phyloP scores from a whole-genome alignment of 2,329 filamentous ascomycete genomes.

The Pseudocercospora crystallina region DNA sequence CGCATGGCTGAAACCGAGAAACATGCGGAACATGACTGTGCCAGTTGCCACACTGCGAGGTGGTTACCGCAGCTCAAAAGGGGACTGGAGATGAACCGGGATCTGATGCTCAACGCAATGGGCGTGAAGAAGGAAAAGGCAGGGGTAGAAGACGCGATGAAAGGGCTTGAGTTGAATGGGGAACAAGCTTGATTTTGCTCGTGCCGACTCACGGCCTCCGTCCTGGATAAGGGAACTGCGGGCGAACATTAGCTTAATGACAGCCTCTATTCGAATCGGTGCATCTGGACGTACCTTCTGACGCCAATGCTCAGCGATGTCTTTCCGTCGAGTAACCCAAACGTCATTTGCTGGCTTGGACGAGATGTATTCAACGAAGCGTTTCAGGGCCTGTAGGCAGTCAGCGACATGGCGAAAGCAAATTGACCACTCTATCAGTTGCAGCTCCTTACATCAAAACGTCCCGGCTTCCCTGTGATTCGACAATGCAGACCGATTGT shows the following conservation, averaged over 20 bases:
- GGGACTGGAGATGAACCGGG: too few relatives aligned
- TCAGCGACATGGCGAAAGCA: neutral
- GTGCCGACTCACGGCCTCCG: neutral
- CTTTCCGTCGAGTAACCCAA: slow-evolving; percentile 53
- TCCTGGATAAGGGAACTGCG: slow-evolving; percentile 1
- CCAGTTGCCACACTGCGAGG: too few relatives aligned
- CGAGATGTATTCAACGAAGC: slow-evolving; percentile 53
- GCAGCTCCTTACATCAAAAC: slow-evolving; percentile 39
- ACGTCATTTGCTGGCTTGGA: slow-evolving; percentile 41
- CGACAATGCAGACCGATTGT: slow-evolving; percentile 56
- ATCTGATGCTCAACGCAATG: too few relatives aligned
- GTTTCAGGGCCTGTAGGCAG: slow-evolving; percentile 42
- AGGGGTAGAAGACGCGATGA: too few relatives aligned
- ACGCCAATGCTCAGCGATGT: slow-evolving; percentile 52
- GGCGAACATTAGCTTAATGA: neutral
- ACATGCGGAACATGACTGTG: too few relatives aligned
- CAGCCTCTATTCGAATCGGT: neutral
- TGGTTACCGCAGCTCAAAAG: too few relatives aligned
- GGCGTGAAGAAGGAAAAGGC: too few relatives aligned
- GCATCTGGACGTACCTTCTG: neutral
- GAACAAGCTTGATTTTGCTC: too few relatives aligned
- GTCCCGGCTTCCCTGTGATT: slow-evolving; percentile 53
- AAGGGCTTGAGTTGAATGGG: too few relatives aligned
- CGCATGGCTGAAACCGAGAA: too few relatives aligned
- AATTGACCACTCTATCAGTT: too few relatives aligned